Conservation (phyloP, 352 stramenopile species). For the Globisporangium cylindrosporum region DNA sequence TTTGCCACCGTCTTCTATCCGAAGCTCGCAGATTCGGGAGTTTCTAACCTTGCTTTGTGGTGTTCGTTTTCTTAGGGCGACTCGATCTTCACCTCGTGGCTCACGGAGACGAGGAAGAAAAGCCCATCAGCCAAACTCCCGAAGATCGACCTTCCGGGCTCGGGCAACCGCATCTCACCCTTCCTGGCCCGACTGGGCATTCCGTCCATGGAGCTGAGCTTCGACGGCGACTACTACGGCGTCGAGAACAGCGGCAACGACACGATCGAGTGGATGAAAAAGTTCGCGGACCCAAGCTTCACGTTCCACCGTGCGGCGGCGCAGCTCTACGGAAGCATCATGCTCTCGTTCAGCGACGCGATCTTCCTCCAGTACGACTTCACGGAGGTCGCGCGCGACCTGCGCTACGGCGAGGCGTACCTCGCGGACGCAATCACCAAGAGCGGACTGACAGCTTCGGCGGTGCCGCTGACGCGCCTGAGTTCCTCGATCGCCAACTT, state of each 20-base stretch:
- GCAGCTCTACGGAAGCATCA: slow-evolving; percentile 76
- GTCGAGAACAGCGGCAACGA: slow-evolving; percentile 58
- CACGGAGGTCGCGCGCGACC: slow-evolving; percentile 65
- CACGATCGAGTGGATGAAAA: slow-evolving; percentile 74
- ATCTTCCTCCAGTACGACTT: slow-evolving; percentile 88
- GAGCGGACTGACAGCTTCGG: slow-evolving; percentile 23
- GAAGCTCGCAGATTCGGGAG: not conserved
- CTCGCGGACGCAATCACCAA: slow-evolving; percentile 42
- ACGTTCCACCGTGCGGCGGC: slow-evolving; percentile 70
- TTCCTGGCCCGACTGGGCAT: slow-evolving; percentile 73
- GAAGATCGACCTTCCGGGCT: slow-evolving; percentile 44
- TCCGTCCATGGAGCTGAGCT: slow-evolving; percentile 69
- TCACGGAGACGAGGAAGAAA: slow-evolving; percentile 43
- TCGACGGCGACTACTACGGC: slow-evolving; percentile 65
- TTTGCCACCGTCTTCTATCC: not conserved
- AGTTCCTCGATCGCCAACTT: slow-evolving; percentile 57
- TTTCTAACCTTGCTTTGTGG: not conserved
- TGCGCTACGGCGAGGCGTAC: slow-evolving; percentile 61
- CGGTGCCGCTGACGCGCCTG: slow-evolving; percentile 49
- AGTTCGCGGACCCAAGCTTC: slow-evolving; percentile 69
- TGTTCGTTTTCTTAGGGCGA: slow-evolving; percentile 23
- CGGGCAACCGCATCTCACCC: slow-evolving; percentile 57
- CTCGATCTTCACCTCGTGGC: slow-evolving; percentile 75
- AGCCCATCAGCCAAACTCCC: slow-evolving; percentile 44
- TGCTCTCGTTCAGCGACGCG: slow-evolving; percentile 73